These are phyloP conservation scores for Penicillium cataractarum DNA, from an alignment of 495 filamentous ascomycete genomes.

Conservation along the genomic window DNA sequence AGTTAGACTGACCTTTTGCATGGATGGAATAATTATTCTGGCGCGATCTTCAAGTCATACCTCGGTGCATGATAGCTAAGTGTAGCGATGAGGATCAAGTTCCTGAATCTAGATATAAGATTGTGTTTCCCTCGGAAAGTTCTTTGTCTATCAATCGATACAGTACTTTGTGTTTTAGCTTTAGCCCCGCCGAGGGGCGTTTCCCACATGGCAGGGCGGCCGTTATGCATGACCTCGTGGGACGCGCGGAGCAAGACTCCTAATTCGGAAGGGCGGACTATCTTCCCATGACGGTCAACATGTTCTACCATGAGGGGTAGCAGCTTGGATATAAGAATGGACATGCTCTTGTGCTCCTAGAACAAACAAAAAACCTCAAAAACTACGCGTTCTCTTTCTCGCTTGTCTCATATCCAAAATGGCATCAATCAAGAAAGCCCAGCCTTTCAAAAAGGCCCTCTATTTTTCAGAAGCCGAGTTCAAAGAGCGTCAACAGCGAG, in stretches of 20 bases:
- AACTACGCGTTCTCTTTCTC: background rate
- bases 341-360: background rate
- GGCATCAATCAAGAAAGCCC: slow-evolving; percentile 19
- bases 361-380: background rate
- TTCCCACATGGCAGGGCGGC: background rate
- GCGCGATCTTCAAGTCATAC: no score
- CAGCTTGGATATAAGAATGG: slow-evolving; percentile 2
- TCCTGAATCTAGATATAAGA: background rate
- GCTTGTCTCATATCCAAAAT: slow-evolving; percentile 6
- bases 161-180: background rate
- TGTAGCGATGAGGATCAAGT: background rate
- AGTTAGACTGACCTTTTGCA: no score
- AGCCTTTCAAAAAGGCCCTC: slow-evolving; percentile 28
- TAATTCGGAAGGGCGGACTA: slow-evolving; percentile 3
- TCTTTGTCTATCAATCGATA: background rate
- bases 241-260: slow-evolving; percentile 4
- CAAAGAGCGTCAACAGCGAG: slow-evolving; percentile 15
- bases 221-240: background rate
- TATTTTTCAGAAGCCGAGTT: slow-evolving; percentile 26
- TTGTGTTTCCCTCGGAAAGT: background rate
- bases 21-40: no score
- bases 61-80: background rate
- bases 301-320: slow-evolving; percentile 1
- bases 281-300: background rate
- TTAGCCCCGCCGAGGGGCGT: background rate